Conservation (phyloP, 1,139 yeast genomes). For the Geotrichum histeridarum region DNA sequence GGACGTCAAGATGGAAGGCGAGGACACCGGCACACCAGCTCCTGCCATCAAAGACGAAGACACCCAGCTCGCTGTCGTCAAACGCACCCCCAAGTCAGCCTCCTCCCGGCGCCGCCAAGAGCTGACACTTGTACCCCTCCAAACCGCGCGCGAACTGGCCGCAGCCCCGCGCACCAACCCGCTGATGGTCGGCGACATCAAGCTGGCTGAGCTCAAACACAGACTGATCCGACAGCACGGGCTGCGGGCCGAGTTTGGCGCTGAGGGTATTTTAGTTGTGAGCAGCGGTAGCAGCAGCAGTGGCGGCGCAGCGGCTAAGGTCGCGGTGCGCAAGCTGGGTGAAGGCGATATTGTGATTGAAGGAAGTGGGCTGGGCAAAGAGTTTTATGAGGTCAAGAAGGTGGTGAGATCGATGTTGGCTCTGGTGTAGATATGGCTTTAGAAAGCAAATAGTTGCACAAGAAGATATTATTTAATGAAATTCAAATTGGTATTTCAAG, state of each 20-base stretch:
- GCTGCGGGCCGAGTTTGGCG: conserved; percentile 78
- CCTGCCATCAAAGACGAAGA: background rate
- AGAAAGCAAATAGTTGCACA: no score
- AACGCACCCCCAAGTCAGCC: background rate
- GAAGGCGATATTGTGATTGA: conserved; percentile 83
- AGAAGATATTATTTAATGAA: no score
- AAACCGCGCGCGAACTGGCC: conserved; percentile 31
- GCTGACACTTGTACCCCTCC: conserved; percentile 28
- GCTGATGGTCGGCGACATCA: conserved; percentile 82
- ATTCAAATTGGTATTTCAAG: no score
- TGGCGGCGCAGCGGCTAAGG: conserved; percentile 26
- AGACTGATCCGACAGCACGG: conserved; percentile 50
- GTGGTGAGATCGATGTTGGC: conserved; percentile 79
- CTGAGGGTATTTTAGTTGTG: conserved; percentile 79
- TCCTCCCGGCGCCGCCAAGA: background rate
- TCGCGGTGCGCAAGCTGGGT: conserved; percentile 69
- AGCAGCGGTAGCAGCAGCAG: conserved; percentile 37
- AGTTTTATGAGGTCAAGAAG: conserved; percentile 74
- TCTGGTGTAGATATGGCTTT: conserved; percentile 45
- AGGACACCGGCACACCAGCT: background rate
- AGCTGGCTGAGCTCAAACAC: conserved; percentile 73
- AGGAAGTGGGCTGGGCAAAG: conserved; percentile 62
- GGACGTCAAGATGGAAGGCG: conserved; percentile 2
- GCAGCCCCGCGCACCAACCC: conserved; percentile 38
- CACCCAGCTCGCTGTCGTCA: background rate